Conservation (phyloP, 2,329 filamentous ascomycete species). For the Sodiomyces alkalinus region DNA sequence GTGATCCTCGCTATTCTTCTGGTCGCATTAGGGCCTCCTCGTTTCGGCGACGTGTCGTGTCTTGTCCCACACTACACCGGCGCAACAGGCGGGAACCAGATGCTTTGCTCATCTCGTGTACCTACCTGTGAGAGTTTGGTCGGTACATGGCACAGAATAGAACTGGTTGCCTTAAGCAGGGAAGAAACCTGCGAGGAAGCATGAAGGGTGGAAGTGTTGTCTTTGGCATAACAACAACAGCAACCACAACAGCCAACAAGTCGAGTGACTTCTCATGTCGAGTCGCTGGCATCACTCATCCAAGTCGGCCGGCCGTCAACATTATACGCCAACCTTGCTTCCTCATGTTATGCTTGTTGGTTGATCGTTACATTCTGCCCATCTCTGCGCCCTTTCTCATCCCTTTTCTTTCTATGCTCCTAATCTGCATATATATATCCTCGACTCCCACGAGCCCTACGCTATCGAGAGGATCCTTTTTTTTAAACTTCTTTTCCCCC, state of each 20-base stretch:
- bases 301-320: background rate
- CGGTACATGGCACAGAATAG: background rate
- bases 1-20: too few relatives aligned
- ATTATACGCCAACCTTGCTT: background rate
- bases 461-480: too few relatives aligned
- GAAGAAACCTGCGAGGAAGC: too few relatives aligned
- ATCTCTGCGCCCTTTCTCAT: background rate
- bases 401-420: background rate
- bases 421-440: too few relatives aligned
- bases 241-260: too few relatives aligned
- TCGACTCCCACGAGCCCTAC: too few relatives aligned
- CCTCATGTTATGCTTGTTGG: conserved; percentile 1
- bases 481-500: too few relatives aligned
- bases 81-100: background rate
- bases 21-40: too few relatives aligned
- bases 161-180: too few relatives aligned
- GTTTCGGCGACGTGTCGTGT: conserved; percentile 1
- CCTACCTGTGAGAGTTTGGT: background rate
- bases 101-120: background rate
- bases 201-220: too few relatives aligned
- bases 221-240: background rate
- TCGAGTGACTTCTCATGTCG: too few relatives aligned
- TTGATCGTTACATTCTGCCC: conserved; percentile 1
- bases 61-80: background rate
- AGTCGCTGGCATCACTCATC: background rate